Conservation (phyloP, 176 grass and related monocot genomes). For the Triticum timopheevii region DNA sequence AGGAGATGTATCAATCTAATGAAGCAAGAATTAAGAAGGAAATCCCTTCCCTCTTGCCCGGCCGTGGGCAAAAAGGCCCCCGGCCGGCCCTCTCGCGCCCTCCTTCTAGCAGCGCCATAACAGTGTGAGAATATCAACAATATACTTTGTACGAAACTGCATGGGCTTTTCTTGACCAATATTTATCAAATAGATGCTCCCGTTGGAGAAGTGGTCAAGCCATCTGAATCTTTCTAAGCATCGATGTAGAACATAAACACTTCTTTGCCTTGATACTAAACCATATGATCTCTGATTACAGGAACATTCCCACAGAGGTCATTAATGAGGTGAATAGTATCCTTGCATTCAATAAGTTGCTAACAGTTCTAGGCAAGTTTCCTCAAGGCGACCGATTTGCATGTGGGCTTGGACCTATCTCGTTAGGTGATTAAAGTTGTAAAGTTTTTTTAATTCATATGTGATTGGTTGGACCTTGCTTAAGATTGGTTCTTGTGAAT, state of each 20-base stretch:
- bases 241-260: slow-evolving; percentile 3
- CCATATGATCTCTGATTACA: slow-evolving; percentile 46
- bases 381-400: slow-evolving; percentile 55
- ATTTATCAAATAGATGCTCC: slow-evolving; percentile 13
- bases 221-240: slow-evolving; percentile 1
- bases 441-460: slow-evolving; percentile 30
- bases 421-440: slow-evolving; percentile 58
- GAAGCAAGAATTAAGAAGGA: too few relatives aligned
- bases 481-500: slow-evolving; percentile 22
- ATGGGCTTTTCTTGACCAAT: slow-evolving; percentile 3
- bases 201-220: slow-evolving; percentile 1
- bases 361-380: slow-evolving; percentile 64
- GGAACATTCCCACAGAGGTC: slow-evolving; percentile 51
- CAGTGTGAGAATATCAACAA: background rate
- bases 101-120: too few relatives aligned
- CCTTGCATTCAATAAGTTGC: slow-evolving; percentile 70
- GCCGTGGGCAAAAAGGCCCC: too few relatives aligned
- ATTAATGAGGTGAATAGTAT: slow-evolving; percentile 73
- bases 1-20: too few relatives aligned
- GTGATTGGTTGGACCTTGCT: slow-evolving; percentile 27
- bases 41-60: too few relatives aligned
- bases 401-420: slow-evolving; percentile 80
- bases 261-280: slow-evolving; percentile 39
- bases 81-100: too few relatives aligned
- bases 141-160: background rate